Base-by-base conservation (phyloP, 495 filamentous ascomycete genomes). In the Xylaria cubensis region DNA sequence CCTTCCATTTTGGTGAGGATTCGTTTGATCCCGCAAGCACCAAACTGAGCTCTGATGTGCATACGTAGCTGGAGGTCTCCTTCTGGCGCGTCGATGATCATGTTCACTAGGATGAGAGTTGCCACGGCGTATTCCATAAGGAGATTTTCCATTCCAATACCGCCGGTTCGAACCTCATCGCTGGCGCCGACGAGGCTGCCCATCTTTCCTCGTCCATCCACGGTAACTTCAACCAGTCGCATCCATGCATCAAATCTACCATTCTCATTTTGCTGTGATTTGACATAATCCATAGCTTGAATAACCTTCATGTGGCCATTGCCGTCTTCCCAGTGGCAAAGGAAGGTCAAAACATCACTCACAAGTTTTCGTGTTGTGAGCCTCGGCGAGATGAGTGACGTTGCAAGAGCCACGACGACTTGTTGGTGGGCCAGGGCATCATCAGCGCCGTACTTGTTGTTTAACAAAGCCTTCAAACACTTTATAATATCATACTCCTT, bases 51-150 rank as follows among this genome's bases (percentile, higher is more conserved):
- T 51, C 96, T 88, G 75, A 99, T 94, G 82, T 99, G 97, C 74
- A 94, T 92, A 74, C 96, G 91, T 51, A 98, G 84, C 82, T 97
- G 93, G 74, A 99, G 83, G 78, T 99, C 96, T 72, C 86, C 86
- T 77, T 97, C 93, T 9, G 93, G 91, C 7, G 95, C 94, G 80
- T 98, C 95, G 69, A 98, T 92, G 76, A 99, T 86, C 91, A 97
- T 97, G 79, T 99, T 99, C 83, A 99, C 90, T 74, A 99, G 85
- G 75, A 98, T 93, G 81, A 99, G 89, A 9, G 95, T 95, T 17
- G 97, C 93, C 62, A 98, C 94, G 13, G 94, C 97, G 77, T 99
- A 99, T 87, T 99, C 96, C 96, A 99, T 99, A 17, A 99, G 88
- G 62, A 97, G 88, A 78, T 97, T 98, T 87, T 99, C 96, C 93